A percentile compares a stretch with the other conserved stretches of the same genome.
phyloP scores from a whole-genome alignment of 73 alveolate genomes.

The Diophrys appendiculata region DNA sequence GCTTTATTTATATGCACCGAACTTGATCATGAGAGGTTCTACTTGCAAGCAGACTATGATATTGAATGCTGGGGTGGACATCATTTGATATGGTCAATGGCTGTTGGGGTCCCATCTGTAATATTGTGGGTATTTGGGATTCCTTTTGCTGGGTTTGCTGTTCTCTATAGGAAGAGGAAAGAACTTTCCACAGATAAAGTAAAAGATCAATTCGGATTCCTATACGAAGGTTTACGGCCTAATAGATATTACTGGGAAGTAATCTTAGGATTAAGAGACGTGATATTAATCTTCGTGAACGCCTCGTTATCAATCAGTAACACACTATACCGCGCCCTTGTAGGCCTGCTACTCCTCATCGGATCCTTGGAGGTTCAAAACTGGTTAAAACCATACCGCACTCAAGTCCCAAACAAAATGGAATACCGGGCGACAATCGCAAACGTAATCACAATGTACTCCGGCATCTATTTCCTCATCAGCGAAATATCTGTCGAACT shows the following conservation, averaged over 20 bases:
- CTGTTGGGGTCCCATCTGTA: constrained; percentile 51
- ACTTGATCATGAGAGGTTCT: constrained; percentile 42
- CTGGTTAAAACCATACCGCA: constrained; percentile 3
- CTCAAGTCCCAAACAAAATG: neutral
- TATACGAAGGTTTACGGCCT: constrained; percentile 20
- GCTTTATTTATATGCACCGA: constrained; percentile 56
- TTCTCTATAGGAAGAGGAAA: constrained; percentile 19
- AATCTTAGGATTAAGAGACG: neutral
- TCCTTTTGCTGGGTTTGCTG: constrained; percentile 31
- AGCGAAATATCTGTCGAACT: constrained; percentile 17
- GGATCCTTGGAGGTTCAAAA: neutral
- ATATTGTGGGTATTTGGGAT: constrained; percentile 59
- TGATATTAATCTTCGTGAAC: neutral
- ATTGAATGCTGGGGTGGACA: constrained; percentile 52
- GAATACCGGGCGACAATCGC: constrained; percentile 4
- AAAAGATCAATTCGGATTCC: neutral
- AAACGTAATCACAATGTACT: neutral
- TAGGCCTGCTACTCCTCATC: constrained; percentile 2
- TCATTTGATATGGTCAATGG: constrained; percentile 38
- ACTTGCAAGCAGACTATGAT: constrained; percentile 49
- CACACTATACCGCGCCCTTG: neutral
- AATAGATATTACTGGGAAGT: constrained; percentile 23
- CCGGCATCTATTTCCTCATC: constrained; percentile 24
- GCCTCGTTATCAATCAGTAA: neutral
- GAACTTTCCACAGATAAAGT: constrained; percentile 7